Conservation (phyloP, 1,139 yeast genomes). For the Tardiomyces digboiensis region DNA sequence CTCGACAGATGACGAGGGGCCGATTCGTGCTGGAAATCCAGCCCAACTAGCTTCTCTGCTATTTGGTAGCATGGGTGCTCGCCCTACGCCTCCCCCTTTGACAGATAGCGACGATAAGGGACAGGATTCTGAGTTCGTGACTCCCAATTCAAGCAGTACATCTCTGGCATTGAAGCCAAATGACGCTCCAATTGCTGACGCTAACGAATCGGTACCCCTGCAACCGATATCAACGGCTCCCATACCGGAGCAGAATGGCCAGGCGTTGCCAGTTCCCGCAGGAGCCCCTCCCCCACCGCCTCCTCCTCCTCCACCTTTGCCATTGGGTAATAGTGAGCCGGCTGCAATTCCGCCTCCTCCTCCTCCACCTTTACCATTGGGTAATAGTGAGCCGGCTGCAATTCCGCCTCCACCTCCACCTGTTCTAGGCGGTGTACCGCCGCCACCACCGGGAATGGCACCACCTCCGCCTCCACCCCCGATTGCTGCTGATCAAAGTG, state of each 20-base stretch:
- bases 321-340: constrained; percentile 9
- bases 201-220: background rate
- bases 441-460: constrained; percentile 24
- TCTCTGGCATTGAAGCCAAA: constrained; percentile 7
- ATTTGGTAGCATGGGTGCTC: constrained; percentile 50
- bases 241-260: no score
- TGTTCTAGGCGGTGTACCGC: constrained; percentile 18
- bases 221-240: no score
- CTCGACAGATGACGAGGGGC: constrained; percentile 37
- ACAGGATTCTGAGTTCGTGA: background rate
- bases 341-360: constrained; percentile 11
- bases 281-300: constrained; percentile 15
- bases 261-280: constrained; percentile 6
- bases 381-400: constrained; percentile 12
- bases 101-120: background rate
- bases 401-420: constrained; percentile 16
- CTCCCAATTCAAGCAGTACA: constrained; percentile 2
- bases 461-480: constrained; percentile 20
- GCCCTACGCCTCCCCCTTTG: constrained; percentile 2
- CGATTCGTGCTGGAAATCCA: constrained; percentile 38
- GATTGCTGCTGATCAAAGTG: constrained; percentile 12
- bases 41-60: constrained; percentile 53
- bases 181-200: constrained; percentile 3
- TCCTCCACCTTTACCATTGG: constrained; percentile 18
- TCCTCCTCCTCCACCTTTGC: constrained; percentile 14